Evolutionary conservation across 345 rosid genomes (phyloP).

Genomic region (Populus pruinosa): DNA sequence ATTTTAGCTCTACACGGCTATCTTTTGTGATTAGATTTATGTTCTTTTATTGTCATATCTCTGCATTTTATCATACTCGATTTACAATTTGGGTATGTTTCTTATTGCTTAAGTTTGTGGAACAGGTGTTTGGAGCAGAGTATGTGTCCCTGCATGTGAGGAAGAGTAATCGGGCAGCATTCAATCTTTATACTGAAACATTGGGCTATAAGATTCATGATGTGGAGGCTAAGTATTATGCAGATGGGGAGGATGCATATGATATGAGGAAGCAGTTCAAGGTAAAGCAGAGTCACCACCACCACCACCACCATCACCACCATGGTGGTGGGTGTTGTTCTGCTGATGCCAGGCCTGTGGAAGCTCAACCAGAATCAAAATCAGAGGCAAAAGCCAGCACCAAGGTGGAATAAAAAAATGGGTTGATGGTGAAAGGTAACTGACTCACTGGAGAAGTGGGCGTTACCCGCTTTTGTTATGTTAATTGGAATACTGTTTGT

Average conservation of each 20-base stretch:
- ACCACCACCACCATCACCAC: slow-evolving; percentile 49
- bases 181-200: slow-evolving; percentile 81
- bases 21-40: background rate
- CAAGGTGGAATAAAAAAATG: slow-evolving; percentile 37
- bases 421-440: slow-evolving; percentile 25
- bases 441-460: slow-evolving; percentile 6
- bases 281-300: slow-evolving; percentile 73
- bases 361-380: slow-evolving; percentile 44
- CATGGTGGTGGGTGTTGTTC: slow-evolving; percentile 91
- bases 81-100: background rate
- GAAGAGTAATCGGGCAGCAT: slow-evolving; percentile 95
- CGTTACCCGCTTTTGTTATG: background rate
- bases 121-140: slow-evolving; percentile 84
- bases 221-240: slow-evolving; percentile 94
- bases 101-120: slow-evolving; percentile 1
- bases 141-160: slow-evolving; percentile 92
- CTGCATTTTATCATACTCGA: background rate
- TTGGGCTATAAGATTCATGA: slow-evolving; percentile 86
- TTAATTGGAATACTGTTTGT: background rate
- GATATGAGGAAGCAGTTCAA: slow-evolving; percentile 95
- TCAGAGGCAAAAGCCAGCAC: slow-evolving; percentile 50
- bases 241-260: slow-evolving; percentile 98
- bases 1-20: background rate
- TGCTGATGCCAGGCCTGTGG: slow-evolving; percentile 37
- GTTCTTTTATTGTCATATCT: background rate